A percentile compares a stretch with the other conserved stretches of the same genome.
These are phyloP conservation scores for Santalum album DNA, from an alignment of 164 flowering plant genomes.

Conservation along the genomic window DNA sequence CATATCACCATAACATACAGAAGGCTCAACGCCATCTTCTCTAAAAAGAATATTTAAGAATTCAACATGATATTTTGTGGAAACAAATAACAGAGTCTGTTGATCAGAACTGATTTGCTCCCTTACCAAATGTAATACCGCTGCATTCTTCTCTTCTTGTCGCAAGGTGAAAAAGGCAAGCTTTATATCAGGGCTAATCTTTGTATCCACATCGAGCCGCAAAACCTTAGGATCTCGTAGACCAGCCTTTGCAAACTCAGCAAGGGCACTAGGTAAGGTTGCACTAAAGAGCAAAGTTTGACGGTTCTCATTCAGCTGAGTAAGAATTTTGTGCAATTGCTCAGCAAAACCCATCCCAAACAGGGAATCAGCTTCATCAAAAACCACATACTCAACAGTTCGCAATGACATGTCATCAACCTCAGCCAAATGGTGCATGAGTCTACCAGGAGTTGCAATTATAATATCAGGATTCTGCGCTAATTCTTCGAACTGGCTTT, in stretches of 20 bases:
- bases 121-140: slow-evolving; percentile 70
- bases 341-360: slow-evolving; percentile 97
- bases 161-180: slow-evolving; percentile 68
- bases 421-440: slow-evolving; percentile 93
- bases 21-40: slow-evolving; percentile 82
- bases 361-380: slow-evolving; percentile 90
- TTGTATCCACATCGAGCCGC: slow-evolving; percentile 83
- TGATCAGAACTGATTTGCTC: slow-evolving; percentile 68
- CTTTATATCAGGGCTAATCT: slow-evolving; percentile 84
- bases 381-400: slow-evolving; percentile 83
- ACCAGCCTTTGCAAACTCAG: slow-evolving; percentile 97
- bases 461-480: slow-evolving; percentile 87
- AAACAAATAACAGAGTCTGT: slow-evolving; percentile 83
- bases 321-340: slow-evolving; percentile 76
- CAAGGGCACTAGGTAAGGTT: slow-evolving; percentile 89
- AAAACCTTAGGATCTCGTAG: slow-evolving; percentile 80
- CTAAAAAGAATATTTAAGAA: slow-evolving; percentile 55
- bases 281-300: slow-evolving; percentile 97
- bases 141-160: slow-evolving; percentile 85
- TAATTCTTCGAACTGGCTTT: slow-evolving; percentile 87
- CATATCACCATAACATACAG: slow-evolving; percentile 97
- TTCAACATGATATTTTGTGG: slow-evolving; percentile 93
- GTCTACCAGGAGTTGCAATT: slow-evolving; percentile 99
- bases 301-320: slow-evolving; percentile 72
- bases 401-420: slow-evolving; percentile 91